These are phyloP conservation scores for Datisca glomerata DNA, from an alignment of 306 rosid species.

Conservation along the genomic window DNA sequence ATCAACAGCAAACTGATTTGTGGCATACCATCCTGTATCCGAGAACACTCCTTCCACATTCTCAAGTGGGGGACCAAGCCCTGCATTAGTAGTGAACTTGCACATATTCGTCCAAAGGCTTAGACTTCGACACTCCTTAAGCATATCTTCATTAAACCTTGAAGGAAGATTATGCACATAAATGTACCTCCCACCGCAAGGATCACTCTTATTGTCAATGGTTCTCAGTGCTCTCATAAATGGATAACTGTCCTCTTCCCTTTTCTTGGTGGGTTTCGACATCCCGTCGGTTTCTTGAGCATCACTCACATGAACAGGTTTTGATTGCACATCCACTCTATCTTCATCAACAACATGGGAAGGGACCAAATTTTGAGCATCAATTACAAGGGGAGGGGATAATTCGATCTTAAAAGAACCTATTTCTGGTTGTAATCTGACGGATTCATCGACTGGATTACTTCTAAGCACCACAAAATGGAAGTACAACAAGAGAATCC, in stretches of 20 bases:
- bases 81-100: slow-evolving; percentile 80
- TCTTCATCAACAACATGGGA: neutral
- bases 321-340: slow-evolving; percentile 3
- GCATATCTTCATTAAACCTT: slow-evolving; percentile 90
- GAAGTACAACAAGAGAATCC: slow-evolving; percentile 65
- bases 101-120: slow-evolving; percentile 98
- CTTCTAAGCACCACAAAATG: slow-evolving; percentile 61
- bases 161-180: slow-evolving; percentile 86
- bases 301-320: neutral
- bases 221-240: slow-evolving; percentile 64
- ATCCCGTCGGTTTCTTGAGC: neutral
- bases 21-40: slow-evolving; percentile 78
- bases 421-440: slow-evolving; percentile 17
- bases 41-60: slow-evolving; percentile 89
- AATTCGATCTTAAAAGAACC: slow-evolving; percentile 17
- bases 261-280: neutral
- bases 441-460: slow-evolving; percentile 21
- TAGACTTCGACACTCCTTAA: slow-evolving; percentile 65
- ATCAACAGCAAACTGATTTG: slow-evolving; percentile 94
- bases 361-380: slow-evolving; percentile 8
- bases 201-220: slow-evolving; percentile 78
- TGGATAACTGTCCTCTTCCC: slow-evolving; percentile 23
- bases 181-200: slow-evolving; percentile 94
- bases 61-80: slow-evolving; percentile 96
- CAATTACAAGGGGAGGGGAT: slow-evolving; percentile 14